These are phyloP conservation scores for Kazachstania psychrophila DNA, from an alignment of 805 yeast genomes.

Conservation along the genomic window DNA sequence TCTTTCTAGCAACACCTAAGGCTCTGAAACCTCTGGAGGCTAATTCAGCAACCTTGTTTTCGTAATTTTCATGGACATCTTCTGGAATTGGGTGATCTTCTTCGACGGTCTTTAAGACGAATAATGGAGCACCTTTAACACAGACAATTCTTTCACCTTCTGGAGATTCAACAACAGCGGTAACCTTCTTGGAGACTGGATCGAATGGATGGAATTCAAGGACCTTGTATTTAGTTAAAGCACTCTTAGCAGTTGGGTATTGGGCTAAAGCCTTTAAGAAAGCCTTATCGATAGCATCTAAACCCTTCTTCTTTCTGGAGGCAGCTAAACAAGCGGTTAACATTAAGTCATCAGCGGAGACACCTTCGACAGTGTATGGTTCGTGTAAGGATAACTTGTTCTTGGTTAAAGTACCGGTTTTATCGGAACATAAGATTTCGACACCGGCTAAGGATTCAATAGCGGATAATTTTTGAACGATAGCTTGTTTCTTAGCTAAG, in stretches of 20 bases:
- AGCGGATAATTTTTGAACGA: conserved; percentile 93
- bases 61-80: conserved; percentile 87
- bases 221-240: conserved; percentile 89
- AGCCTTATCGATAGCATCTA: conserved; percentile 95
- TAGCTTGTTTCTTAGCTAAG: conserved; percentile 94
- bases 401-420: conserved; percentile 96
- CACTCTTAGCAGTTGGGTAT: conserved; percentile 89
- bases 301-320: conserved; percentile 95
- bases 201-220: conserved; percentile 95
- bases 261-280: conserved; percentile 80
- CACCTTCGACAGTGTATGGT: conserved; percentile 97
- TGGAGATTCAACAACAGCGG: conserved; percentile 91
- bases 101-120: conserved; percentile 92
- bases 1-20: conserved; percentile 96
- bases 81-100: conserved; percentile 95
- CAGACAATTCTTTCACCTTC: conserved; percentile 90
- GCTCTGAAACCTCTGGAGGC: conserved; percentile 98
- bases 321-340: conserved; percentile 97
- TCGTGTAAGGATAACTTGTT: conserved; percentile 92
- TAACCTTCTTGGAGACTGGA: conserved; percentile 95
- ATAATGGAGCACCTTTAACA: conserved; percentile 97
- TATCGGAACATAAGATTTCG: conserved; percentile 94
- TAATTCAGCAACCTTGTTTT: conserved; percentile 94
- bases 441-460: conserved; percentile 97
- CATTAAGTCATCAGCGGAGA: conserved; percentile 91